Conservation (phyloP, 306 rosid genomes). For the Datisca glomerata region DNA sequence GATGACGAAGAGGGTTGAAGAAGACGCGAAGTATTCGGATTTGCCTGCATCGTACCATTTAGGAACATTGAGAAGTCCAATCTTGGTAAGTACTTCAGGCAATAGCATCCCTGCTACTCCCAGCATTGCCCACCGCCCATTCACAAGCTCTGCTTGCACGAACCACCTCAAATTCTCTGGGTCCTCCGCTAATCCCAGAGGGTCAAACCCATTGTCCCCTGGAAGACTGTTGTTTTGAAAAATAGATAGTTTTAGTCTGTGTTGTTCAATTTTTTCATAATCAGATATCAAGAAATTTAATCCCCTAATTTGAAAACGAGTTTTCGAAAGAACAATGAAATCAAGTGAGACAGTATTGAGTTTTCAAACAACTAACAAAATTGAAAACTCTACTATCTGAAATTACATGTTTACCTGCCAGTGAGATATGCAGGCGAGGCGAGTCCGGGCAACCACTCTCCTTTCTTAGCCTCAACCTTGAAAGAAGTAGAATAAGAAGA, state of each 20-base stretch:
- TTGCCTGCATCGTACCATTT: constrained; percentile 96
- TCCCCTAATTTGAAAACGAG: no score
- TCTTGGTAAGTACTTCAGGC: constrained; percentile 75
- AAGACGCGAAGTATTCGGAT: constrained; percentile 81
- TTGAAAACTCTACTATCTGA: no score
- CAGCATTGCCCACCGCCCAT: constrained; percentile 92
- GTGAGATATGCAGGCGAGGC: constrained; percentile 69
- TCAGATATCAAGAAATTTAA: no score
- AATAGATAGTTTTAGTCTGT: background rate
- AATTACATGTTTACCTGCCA: no score
- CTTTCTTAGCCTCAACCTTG: constrained; percentile 81
- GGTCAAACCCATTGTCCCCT: constrained; percentile 97
- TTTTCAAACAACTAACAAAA: no score
- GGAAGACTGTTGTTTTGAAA: constrained; percentile 56
- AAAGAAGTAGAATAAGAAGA: constrained; percentile 39
- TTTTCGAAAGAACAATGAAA: no score
- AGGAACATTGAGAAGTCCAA: constrained; percentile 70
- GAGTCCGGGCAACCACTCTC: constrained; percentile 95
- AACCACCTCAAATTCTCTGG: constrained; percentile 90
- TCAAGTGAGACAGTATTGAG: no score
- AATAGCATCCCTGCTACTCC: constrained; percentile 94
- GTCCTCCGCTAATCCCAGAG: constrained; percentile 88
- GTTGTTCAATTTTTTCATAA: no score
- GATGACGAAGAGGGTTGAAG: constrained; percentile 86
- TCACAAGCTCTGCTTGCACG: constrained; percentile 89